phyloP scores from a whole-genome alignment of 768 basidiomycete species.

The Psilocybe cyanescens region DNA sequence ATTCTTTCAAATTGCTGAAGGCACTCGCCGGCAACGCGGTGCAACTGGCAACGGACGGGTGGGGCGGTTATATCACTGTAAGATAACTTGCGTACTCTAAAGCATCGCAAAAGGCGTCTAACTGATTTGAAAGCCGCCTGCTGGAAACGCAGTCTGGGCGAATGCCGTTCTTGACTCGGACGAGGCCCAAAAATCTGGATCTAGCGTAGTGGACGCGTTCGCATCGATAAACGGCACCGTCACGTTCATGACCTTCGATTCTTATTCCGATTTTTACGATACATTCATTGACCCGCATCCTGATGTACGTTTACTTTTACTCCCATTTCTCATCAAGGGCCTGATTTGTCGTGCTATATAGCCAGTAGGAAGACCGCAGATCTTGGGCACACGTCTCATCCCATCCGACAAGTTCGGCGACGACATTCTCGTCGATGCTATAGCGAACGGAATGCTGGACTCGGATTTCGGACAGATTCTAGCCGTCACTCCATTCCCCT shows the following conservation, averaged over 20 bases:
- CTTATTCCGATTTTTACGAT: constrained; percentile 21
- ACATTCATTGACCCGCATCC: constrained; percentile 22
- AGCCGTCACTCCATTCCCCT: constrained; percentile 19
- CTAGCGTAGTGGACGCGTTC: constrained; percentile 16
- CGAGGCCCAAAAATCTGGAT: constrained; percentile 19
- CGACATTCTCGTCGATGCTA: constrained; percentile 15
- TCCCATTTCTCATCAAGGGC: neutral
- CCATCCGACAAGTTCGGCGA: constrained; percentile 14
- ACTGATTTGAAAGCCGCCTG: constrained; percentile 10
- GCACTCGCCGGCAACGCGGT: constrained; percentile 18
- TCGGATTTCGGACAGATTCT: constrained; percentile 25
- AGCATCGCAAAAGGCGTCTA: no score
- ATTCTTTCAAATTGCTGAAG: constrained; percentile 15
- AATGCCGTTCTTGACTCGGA: constrained; percentile 15
- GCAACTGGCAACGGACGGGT: constrained; percentile 21
- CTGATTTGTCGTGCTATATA: neutral
- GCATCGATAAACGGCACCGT: constrained; percentile 18
- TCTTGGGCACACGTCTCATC: constrained; percentile 20
- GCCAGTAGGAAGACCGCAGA: constrained; percentile 22
- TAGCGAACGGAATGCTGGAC: constrained; percentile 20
- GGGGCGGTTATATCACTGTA: constrained; percentile 26
- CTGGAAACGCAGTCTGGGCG: constrained; percentile 18
- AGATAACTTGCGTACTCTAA: neutral
- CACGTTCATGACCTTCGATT: constrained; percentile 20
- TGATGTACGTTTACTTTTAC: constrained; percentile 16